phyloP scores from a whole-genome alignment of 108 stramenopile species.

The Schizochytrium sp. region DNA sequence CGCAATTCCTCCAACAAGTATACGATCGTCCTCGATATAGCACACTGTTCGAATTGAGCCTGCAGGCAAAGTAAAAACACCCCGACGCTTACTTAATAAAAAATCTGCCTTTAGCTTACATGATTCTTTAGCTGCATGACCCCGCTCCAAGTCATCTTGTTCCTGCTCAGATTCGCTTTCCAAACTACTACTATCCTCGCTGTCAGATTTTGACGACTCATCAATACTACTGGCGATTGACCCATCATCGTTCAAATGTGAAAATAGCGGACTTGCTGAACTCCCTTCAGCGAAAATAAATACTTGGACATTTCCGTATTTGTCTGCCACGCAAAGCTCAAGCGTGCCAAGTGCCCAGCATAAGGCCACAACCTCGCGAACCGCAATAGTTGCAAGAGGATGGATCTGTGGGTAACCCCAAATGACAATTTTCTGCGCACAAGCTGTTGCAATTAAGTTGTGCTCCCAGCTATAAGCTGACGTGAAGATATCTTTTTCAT shows the following conservation, averaged over 20 bases:
- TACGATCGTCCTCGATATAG: conserved; percentile 1
- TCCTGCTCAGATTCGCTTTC: not conserved
- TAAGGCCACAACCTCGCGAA: not conserved
- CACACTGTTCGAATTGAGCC: not conserved
- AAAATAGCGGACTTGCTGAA: not conserved
- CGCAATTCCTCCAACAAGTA: not conserved
- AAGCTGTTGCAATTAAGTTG: conserved; percentile 13
- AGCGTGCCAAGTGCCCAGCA: not conserved
- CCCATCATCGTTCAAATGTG: not conserved
- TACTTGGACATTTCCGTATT: not conserved
- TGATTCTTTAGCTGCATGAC: no score
- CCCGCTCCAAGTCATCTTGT: not conserved
- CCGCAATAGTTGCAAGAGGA: not conserved
- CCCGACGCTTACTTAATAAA: not conserved
- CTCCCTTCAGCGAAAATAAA: not conserved
- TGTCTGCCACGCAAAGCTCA: conserved; percentile 33
- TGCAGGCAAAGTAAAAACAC: not conserved
- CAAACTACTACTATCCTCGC: not conserved
- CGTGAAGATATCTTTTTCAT: not conserved
- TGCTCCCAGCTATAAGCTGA: conserved; percentile 1
- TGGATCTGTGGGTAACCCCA: not conserved
- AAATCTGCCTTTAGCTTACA: not conserved
- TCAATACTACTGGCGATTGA: not conserved
- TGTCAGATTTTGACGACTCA: not conserved
- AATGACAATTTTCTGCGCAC: not conserved